Evolutionary conservation across 768 basidiomycete genomes (phyloP).

Genomic region (Macrolepiota dolichaula): DNA sequence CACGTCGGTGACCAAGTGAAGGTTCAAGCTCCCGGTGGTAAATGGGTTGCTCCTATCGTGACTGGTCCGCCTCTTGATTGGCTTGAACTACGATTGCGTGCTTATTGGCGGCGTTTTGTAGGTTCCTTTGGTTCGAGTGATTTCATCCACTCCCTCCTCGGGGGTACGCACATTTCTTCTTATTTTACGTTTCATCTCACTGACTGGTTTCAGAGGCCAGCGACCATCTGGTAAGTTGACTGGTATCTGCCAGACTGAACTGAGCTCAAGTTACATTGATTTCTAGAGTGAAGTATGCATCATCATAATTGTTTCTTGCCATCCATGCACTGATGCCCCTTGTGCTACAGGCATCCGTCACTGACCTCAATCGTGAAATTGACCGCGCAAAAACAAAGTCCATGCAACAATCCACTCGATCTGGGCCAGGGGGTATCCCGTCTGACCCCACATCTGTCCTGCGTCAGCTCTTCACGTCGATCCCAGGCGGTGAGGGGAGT

Average conservation of each 20-base stretch:
- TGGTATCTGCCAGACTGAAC: not conserved
- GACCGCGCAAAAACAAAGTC: constrained; percentile 62
- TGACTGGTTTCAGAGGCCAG: constrained; percentile 44
- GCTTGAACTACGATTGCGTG: not conserved
- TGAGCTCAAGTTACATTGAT: not conserved
- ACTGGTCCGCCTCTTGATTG: constrained; percentile 45
- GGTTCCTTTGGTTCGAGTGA: constrained; percentile 79
- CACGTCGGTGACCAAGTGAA: constrained; percentile 84
- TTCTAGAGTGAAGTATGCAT: constrained; percentile 30
- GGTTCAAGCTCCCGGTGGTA: constrained; percentile 71
- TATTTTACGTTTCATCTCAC: not conserved
- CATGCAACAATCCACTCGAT: constrained; percentile 19
- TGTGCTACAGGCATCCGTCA: constrained; percentile 69
- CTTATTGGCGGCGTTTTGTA: constrained; percentile 12
- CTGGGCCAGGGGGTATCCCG: constrained; percentile 30
- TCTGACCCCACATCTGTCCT: constrained; percentile 44
- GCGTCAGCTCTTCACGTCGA: constrained; percentile 53
- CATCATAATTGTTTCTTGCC: not conserved
- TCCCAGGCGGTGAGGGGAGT: constrained; percentile 59
- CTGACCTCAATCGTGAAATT: constrained; percentile 80
- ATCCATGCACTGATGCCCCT: not conserved
- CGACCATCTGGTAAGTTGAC: constrained; percentile 51
- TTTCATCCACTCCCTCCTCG: constrained; percentile 74
- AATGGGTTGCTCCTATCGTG: constrained; percentile 75
- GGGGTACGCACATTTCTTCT: constrained; percentile 42